A percentile compares a stretch with the other conserved stretches of the same genome.
These are phyloP conservation scores for Candida awuae DNA, from an alignment of 805 yeast genomes.

Conservation along the genomic window DNA sequence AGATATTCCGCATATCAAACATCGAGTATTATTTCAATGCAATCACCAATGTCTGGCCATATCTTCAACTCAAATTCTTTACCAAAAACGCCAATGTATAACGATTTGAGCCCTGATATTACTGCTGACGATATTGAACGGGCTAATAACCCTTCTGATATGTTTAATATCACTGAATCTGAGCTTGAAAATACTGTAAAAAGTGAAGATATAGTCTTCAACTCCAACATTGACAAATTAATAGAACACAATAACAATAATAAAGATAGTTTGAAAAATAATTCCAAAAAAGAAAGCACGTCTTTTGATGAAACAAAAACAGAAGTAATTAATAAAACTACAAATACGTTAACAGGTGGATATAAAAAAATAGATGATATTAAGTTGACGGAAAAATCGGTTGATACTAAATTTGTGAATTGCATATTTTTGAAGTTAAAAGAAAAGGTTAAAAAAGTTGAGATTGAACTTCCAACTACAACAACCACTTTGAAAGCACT, in stretches of 20 bases:
- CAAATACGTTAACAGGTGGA: constrained; percentile 3
- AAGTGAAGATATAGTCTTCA: too few species aligned
- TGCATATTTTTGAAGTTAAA: constrained; percentile 43
- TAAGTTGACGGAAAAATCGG: too few species aligned
- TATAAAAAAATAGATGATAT: background rate
- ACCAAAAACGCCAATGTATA: constrained; percentile 18
- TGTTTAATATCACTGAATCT: background rate
- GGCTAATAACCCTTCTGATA: constrained; percentile 1
- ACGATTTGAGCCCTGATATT: constrained; percentile 1
- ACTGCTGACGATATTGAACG: constrained; percentile 7
- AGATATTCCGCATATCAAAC: constrained; percentile 86
- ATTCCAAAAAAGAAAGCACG: too few species aligned
- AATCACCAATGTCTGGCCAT: constrained; percentile 8
- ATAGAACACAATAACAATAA: too few species aligned
- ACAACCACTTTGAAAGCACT: constrained; percentile 52
- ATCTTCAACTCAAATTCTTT: constrained; percentile 7
- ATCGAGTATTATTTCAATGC: constrained; percentile 25
- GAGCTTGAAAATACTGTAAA: background rate
- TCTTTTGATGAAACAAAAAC: constrained; percentile 1
- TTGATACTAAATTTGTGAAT: too few species aligned
- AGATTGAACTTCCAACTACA: constrained; percentile 37
- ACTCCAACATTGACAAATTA: too few species aligned
- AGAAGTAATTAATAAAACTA: constrained; percentile 1
- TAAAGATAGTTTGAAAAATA: too few species aligned
- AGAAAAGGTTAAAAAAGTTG: constrained; percentile 48